phyloP scores from a whole-genome alignment of 257 asterid species.

The Buddleja alternifolia region DNA sequence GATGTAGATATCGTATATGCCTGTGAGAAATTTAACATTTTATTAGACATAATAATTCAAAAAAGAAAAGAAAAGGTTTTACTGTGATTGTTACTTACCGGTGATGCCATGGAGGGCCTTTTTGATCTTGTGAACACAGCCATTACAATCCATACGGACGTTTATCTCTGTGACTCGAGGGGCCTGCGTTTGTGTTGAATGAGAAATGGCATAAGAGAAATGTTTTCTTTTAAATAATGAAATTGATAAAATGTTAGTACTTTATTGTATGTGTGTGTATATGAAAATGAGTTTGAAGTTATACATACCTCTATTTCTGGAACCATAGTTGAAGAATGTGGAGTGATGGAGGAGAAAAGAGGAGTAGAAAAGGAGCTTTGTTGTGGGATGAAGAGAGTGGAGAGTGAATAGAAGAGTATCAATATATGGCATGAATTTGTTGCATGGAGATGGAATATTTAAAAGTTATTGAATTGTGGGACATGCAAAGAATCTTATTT shows the following conservation, averaged over 20 bases:
- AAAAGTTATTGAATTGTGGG: slow-evolving; percentile 58
- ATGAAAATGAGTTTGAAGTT: too few species aligned
- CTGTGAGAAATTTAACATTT: slow-evolving; percentile 28
- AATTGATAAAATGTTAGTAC: background rate
- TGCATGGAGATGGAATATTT: slow-evolving; percentile 55
- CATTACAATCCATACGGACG: slow-evolving; percentile 77
- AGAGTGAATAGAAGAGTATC: slow-evolving; percentile 36
- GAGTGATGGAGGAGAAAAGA: slow-evolving; percentile 23
- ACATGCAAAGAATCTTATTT: slow-evolving; percentile 67
- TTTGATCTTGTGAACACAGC: slow-evolving; percentile 83
- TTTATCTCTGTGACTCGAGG: slow-evolving; percentile 62
- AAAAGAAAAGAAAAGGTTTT: background rate
- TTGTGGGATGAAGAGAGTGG: slow-evolving; percentile 27
- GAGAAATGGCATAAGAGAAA: background rate
- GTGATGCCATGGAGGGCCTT: slow-evolving; percentile 60
- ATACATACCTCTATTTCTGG: slow-evolving; percentile 47
- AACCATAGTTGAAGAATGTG: slow-evolving; percentile 32
- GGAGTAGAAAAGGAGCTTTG: slow-evolving; percentile 26
- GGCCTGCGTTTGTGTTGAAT: slow-evolving; percentile 38
- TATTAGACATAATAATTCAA: background rate
- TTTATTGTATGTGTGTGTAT: background rate
- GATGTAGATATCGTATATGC: slow-evolving; percentile 55
- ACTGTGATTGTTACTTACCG: slow-evolving; percentile 41
- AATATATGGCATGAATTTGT: slow-evolving; percentile 45
- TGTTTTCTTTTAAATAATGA: too few species aligned